Conservation (phyloP, 768 basidiomycete species). For the Amyloporia xantha region DNA sequence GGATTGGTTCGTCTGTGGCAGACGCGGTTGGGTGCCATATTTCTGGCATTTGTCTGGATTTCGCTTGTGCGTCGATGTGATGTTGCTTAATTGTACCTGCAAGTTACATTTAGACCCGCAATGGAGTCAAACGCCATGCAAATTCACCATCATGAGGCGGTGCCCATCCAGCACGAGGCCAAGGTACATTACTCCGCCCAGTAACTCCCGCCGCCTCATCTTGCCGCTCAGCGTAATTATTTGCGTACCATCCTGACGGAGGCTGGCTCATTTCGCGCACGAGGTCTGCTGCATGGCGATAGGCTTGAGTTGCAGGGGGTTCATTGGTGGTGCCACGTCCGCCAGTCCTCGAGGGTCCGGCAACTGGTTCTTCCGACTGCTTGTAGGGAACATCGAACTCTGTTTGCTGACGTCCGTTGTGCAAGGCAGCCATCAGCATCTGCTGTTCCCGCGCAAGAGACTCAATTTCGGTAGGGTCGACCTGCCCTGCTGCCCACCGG, state of each 20-base stretch:
- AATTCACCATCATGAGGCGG: neutral
- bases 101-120: neutral
- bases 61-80: neutral
- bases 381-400: neutral
- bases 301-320: neutral
- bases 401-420: neutral
- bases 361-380: neutral
- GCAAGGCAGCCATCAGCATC: neutral
- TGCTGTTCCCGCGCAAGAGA: neutral
- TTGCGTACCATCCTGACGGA: neutral
- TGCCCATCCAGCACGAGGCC: neutral
- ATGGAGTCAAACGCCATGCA: neutral
- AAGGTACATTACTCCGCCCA: neutral
- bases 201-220: neutral
- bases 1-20: neutral
- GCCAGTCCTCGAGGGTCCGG: slow-evolving; percentile 1
- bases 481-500: neutral
- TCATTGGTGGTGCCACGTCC: neutral
- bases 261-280: neutral
- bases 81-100: neutral
- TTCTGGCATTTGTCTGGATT: neutral
- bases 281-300: neutral
- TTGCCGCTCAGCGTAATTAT: neutral
- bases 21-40: neutral
- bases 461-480: neutral